Conservation (phyloP, 371 early-diverging fungal genomes). For the Mucor mucedo region DNA sequence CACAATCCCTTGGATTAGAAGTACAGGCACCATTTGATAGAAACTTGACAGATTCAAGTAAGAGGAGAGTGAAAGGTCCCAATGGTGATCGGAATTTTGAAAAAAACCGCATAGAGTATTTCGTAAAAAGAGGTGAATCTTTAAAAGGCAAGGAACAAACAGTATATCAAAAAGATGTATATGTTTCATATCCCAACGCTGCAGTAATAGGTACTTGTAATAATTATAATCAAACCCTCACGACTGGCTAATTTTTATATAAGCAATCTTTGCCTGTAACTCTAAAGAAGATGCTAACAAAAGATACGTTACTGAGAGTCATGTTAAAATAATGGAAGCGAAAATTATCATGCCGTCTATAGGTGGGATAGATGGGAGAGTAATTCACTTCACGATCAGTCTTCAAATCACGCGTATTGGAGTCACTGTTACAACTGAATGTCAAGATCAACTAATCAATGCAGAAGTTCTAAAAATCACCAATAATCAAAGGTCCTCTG, state of each 20-base stretch:
- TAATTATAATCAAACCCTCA: too few species aligned
- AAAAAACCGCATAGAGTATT: constrained; percentile 5
- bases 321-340: neutral
- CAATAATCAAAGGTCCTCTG: too few species aligned
- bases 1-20: constrained; percentile 12
- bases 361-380: too few species aligned
- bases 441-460: neutral
- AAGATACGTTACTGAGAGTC: neutral
- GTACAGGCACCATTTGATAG: neutral
- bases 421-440: neutral
- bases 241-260: neutral
- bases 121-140: neutral
- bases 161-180: neutral
- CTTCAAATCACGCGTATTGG: neutral
- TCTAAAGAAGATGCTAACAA: neutral
- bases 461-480: too few species aligned
- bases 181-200: neutral
- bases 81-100: neutral
- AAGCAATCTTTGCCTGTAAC: constrained; percentile 1
- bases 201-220: constrained; percentile 2
- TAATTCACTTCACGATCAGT: neutral
- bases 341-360: neutral
- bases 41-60: neutral
- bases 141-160: neutral
- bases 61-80: neutral